phyloP scores from a whole-genome alignment of 1,284 basidiomycete genomes.

The Caloboletus firmus region DNA sequence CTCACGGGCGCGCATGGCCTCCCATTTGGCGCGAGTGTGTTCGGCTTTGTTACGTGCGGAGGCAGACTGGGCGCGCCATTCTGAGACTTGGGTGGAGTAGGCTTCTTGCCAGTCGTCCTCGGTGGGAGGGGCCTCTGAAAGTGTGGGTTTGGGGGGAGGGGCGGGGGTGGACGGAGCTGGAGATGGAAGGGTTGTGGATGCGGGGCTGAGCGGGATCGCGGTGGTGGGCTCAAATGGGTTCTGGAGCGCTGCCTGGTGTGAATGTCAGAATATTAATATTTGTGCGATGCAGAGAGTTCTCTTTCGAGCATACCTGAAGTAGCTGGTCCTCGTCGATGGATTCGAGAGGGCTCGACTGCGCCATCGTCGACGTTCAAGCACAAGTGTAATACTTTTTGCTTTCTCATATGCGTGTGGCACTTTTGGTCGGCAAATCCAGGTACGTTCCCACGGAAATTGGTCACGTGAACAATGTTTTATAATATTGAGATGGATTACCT shows the following conservation, averaged over 20 bases:
- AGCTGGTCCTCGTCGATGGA: conserved; percentile 26
- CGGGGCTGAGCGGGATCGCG: conserved; percentile 23
- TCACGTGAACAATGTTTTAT: no score
- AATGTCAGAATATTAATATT: not conserved
- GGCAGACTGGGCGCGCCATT: conserved; percentile 75
- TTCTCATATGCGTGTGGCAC: not conserved
- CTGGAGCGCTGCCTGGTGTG: conserved; percentile 25
- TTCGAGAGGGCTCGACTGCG: conserved; percentile 25
- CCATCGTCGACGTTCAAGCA: conserved; percentile 17
- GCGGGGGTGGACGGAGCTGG: conserved; percentile 1
- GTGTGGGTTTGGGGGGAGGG: not conserved
- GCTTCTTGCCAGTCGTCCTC: conserved; percentile 55
- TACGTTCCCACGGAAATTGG: not conserved
- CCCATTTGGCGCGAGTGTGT: conserved; percentile 71
- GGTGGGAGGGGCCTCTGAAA: not conserved
- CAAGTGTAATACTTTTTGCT: no score
- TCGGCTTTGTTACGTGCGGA: conserved; percentile 75
- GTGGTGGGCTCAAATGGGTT: conserved; percentile 30
- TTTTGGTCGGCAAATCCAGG: not conserved
- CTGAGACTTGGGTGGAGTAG: conserved; percentile 67
- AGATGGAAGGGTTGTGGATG: conserved; percentile 3
- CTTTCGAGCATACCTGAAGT: conserved; percentile 20
- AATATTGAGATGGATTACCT: not conserved
- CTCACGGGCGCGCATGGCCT: conserved; percentile 43
- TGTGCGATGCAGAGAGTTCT: fast-evolving